Base-by-base conservation (phyloP, 164 flowering plant genomes). In the Chloranthus sessilifolius region DNA sequence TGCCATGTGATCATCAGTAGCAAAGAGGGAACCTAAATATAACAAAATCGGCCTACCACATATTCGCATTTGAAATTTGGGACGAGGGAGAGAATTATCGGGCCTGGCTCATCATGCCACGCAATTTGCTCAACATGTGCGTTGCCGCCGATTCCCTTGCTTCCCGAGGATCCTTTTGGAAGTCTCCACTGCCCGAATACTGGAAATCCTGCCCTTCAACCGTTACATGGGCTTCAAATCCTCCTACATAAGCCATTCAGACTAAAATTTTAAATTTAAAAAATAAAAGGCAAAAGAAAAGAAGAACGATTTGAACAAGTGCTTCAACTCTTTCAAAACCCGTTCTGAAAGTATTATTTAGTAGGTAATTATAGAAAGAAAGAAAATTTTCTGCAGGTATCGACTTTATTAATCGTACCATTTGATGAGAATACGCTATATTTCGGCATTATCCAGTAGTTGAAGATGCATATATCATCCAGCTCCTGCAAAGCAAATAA, bases 71-170 rank as follows among this genome's bases (percentile, higher is more conserved):
- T n/a, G n/a, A n/a, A n/a, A n/a, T n/a, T n/a, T n/a, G n/a, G n/a
- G n/a, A n/a, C n/a, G n/a, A n/a, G n/a, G n/a, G n/a, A n/a, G n/a
- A n/a, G n/a, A 47, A 50, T 39, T 50, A 49, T 26, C 31, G 39
- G 28, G 50, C 35, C 40, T 27, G 34, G 42, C 27, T 38, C 1
- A 42, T 55, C 53, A 67, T 45, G 10, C 46, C 36, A 11, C 61
- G 63, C 47, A 79, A 30, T 46, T 72, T 72, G 33, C 53, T 65
- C 68, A 78, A 20, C 59, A 71, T 54, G 29, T 45, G 33, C 17
- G 62, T 35, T 3, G 83, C 88, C 25, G 83, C 83, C 3, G 78
- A 70, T 46, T 76, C 76, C 58, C 82, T 68, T 11, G 88, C 82
- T 50, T 65, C 71, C 4, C 47, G 63, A 26, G 82, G 75, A 57